Evolutionary conservation across 495 filamentous ascomycete species (phyloP).

Genomic region (Penicillium desertorum): DNA sequence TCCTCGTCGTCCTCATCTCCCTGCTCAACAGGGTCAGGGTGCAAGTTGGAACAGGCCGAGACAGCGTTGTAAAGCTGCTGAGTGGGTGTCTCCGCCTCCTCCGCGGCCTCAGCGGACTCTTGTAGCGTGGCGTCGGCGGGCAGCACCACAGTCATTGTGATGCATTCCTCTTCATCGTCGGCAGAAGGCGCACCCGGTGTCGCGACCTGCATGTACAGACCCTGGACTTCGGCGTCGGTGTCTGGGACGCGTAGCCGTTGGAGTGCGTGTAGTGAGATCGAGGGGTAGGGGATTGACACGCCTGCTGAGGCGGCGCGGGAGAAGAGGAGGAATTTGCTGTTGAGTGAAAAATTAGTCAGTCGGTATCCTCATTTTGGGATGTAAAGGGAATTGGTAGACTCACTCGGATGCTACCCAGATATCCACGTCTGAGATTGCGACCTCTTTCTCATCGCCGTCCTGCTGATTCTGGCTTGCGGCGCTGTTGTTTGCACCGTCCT

Average conservation of each 20-base stretch:
- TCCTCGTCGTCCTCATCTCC: conserved; percentile 50
- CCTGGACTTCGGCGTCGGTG: conserved; percentile 48
- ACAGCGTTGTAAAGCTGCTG: conserved; percentile 73
- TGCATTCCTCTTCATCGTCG: conserved; percentile 65
- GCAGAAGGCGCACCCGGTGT: conserved; percentile 49
- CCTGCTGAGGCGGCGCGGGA: conserved; percentile 59
- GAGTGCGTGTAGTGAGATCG: conserved; percentile 85
- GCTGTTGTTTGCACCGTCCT: conserved; percentile 21
- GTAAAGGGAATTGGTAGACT: conserved; percentile 20
- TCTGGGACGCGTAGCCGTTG: conserved; percentile 56
- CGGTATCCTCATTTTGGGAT: neutral
- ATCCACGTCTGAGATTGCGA: conserved; percentile 56
- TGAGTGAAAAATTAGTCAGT: conserved; percentile 2
- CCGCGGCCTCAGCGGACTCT: conserved; percentile 23
- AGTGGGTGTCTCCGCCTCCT: conserved; percentile 42
- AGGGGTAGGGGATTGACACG: conserved; percentile 80
- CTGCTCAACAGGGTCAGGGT: conserved; percentile 69
- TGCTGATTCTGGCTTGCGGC: conserved; percentile 10
- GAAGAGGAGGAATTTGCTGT: conserved; percentile 73
- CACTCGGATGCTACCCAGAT: conserved; percentile 81
- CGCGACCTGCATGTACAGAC: conserved; percentile 79
- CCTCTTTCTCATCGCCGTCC: conserved; percentile 42
- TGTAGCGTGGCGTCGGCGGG: conserved; percentile 32
- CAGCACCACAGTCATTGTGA: conserved; percentile 76
- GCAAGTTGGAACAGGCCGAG: conserved; percentile 81